Conservation (phyloP, 140 eudicot species). For the Bidens hawaiensis region DNA sequence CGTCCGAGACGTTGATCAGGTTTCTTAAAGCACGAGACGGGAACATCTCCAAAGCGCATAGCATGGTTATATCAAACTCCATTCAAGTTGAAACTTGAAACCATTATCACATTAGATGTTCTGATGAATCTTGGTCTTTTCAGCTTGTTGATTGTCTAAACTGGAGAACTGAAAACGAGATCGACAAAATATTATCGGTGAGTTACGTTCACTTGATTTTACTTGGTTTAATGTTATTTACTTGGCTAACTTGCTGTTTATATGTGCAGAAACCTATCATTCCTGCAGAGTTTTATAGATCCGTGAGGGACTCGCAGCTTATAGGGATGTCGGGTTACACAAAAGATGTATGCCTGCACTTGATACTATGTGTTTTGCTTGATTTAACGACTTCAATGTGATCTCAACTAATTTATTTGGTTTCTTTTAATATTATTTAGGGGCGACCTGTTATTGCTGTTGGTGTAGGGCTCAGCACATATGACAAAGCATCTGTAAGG, state of each 20-base stretch:
- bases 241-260: constrained; percentile 9
- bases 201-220: constrained; percentile 25
- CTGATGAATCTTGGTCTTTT: constrained; percentile 19
- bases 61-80: constrained; percentile 52
- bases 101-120: constrained; percentile 18
- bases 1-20: constrained; percentile 47
- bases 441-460: constrained; percentile 94
- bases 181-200: constrained; percentile 73
- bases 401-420: constrained; percentile 4
- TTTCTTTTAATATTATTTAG: constrained; percentile 30
- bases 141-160: constrained; percentile 88
- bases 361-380: background rate
- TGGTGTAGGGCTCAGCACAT: constrained; percentile 98
- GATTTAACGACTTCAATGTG: background rate
- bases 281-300: constrained; percentile 71
- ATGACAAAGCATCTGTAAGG: constrained; percentile 97
- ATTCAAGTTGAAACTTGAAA: constrained; percentile 7
- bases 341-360: constrained; percentile 56
- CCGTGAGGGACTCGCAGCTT: constrained; percentile 83
- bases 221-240: background rate
- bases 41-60: constrained; percentile 61
- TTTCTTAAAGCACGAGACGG: constrained; percentile 95
- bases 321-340: constrained; percentile 91
- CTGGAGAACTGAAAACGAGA: constrained; percentile 96
- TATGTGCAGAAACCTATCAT: constrained; percentile 79